A percentile compares a stretch with the other conserved stretches of the same genome.
Evolutionary conservation across 177 flowering plant genomes (phyloP).

Genomic region (Tripterygium wilfordii): DNA sequence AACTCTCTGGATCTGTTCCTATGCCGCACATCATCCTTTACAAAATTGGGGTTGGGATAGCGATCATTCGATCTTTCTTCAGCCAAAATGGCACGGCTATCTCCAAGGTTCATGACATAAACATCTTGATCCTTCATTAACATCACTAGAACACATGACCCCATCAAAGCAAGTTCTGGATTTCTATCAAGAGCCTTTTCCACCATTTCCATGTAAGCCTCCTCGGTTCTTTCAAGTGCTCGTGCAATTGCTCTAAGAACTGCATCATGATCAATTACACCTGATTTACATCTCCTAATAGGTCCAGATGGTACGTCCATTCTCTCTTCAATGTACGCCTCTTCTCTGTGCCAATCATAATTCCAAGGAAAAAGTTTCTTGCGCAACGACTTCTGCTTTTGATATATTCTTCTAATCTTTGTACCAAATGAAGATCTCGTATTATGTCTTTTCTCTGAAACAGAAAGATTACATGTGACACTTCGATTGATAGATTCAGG

Average conservation of each 20-base stretch:
- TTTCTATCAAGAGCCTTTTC: constrained; percentile 46
- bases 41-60: constrained; percentile 24
- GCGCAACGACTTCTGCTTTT: constrained; percentile 53
- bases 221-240: constrained; percentile 62
- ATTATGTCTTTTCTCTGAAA: constrained; percentile 24
- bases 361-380: constrained; percentile 65
- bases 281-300: constrained; percentile 46
- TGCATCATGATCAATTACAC: constrained; percentile 43
- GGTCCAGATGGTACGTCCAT: constrained; percentile 28
- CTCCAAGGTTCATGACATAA: constrained; percentile 75
- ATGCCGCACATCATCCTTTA: constrained; percentile 40
- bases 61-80: constrained; percentile 48
- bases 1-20: constrained; percentile 50
- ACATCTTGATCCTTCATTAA: constrained; percentile 79
- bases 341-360: constrained; percentile 67
- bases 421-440: constrained; percentile 31
- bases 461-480: constrained; percentile 11
- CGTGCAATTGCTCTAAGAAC: constrained; percentile 60
- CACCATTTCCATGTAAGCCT: constrained; percentile 64
- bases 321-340: constrained; percentile 24
- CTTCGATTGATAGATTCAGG: constrained; percentile 18
- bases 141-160: constrained; percentile 71
- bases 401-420: constrained; percentile 44
- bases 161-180: constrained; percentile 77
- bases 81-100: constrained; percentile 64